Evolutionary conservation across 352 stramenopile species (phyloP), one percentile per base, ranked within the genome.

Genomic region (Phytopythium mirpurense): DNA sequence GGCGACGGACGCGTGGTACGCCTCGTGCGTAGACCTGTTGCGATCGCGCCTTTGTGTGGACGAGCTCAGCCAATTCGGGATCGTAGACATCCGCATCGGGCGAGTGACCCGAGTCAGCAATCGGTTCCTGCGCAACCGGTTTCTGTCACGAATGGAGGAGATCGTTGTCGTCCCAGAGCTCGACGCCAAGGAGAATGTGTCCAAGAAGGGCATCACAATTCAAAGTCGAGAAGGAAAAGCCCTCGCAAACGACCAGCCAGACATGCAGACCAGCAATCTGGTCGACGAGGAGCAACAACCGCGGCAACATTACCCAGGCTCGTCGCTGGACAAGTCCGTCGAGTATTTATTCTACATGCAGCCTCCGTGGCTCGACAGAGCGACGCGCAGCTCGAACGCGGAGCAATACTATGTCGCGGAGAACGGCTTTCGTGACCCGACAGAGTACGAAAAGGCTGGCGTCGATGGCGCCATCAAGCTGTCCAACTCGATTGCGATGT

Each of bases 31-130:
- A 2, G 86, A 96, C 31, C 59, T 97, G 18, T 57, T 97, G 21
- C 80, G 78, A 5, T 91, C 82, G 4, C 60, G 86, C 12, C 58
- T 95, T 10, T 88, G 82, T 55, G 26, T 71, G 8, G 15, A 57
- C 7, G 87, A 90, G 40, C 56, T 95, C 9, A 56, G 60, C 1
- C 56, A 65, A 15, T 72, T 90, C 51, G 80, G 77, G 4, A 57
- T 96, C 14, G 51, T 59, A 7, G 80, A 86, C 16, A 65, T 97
- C 31, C 60, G 67, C 47, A 85, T 97, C 14, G 83, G 74, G 3
- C 75, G 88, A 3, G 84, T 97, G 8, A 93, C 86, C 4, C 78
- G 86, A 15, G 91, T 97, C 34, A 93, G 93, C 54, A 97, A 97
- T 54, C 71, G 86, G 12, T 92, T 76, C 51, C 63, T 97, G 34